These are phyloP conservation scores for Monosporozyma servazzii DNA, from an alignment of 805 yeast species.

Conservation along the genomic window DNA sequence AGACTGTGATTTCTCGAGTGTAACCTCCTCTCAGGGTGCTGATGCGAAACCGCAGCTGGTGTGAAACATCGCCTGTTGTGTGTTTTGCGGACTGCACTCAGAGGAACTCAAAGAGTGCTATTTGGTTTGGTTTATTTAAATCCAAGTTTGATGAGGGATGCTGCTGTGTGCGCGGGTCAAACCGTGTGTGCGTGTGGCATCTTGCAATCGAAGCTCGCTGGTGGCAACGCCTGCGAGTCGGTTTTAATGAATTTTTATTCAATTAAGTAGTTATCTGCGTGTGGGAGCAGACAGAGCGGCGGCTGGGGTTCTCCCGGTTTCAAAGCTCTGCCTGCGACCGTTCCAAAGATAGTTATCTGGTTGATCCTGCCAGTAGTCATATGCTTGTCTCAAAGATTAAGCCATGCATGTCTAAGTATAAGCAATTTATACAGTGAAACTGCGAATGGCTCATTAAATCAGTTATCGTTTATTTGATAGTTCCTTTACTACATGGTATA, in stretches of 20 bases:
- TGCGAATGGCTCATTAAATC: conserved; percentile 44
- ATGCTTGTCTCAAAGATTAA: conserved; percentile 45
- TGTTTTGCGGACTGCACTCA: conserved; percentile 25
- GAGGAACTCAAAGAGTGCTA: conserved; percentile 29
- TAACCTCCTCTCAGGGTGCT: conserved; percentile 28
- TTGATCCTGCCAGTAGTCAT: conserved; percentile 46
- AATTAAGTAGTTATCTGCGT: conserved; percentile 13
- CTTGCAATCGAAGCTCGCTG: not conserved
- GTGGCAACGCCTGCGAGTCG: not conserved
- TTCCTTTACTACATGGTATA: conserved; percentile 39
- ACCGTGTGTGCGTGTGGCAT: conserved; percentile 8
- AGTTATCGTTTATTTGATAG: conserved; percentile 42
- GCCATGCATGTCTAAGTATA: conserved; percentile 43
- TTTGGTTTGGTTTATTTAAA: conserved; percentile 11
- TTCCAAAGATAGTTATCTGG: conserved; percentile 32
- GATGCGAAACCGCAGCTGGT: conserved; percentile 22
- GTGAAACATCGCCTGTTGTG: conserved; percentile 17
- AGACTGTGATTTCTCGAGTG: conserved; percentile 21
- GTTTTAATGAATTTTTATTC: not conserved
- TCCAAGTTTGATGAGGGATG: conserved; percentile 6
- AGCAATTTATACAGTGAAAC: conserved; percentile 41
- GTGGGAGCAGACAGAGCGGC: not conserved
- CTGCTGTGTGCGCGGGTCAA: conserved; percentile 13
- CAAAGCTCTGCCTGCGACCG: not conserved
- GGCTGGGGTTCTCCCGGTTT: not conserved